Evolutionary conservation across 306 rosid species (phyloP).

Genomic region (Castanea crenata): DNA sequence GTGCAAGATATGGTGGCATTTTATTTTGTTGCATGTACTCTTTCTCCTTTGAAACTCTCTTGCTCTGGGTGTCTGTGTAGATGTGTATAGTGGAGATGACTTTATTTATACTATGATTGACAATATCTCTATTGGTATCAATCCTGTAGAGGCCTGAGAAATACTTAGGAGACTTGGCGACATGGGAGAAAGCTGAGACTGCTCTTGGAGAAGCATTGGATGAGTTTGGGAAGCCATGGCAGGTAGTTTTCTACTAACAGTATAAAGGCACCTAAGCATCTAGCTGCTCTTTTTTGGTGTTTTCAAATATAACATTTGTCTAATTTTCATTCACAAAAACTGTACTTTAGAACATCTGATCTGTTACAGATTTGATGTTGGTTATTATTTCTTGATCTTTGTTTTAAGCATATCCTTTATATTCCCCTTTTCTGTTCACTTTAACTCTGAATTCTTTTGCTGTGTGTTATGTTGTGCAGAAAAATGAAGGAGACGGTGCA

Average conservation of each 20-base stretch:
- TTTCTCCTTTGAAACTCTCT: background rate
- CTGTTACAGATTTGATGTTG: background rate
- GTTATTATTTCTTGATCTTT: background rate
- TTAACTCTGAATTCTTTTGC: slow-evolving; percentile 20
- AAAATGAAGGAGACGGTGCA: slow-evolving; percentile 93
- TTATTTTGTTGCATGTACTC: background rate
- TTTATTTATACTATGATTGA: background rate
- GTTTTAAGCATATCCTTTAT: slow-evolving; percentile 7
- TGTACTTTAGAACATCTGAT: background rate
- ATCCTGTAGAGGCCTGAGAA: slow-evolving; percentile 79
- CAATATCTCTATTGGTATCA: background rate
- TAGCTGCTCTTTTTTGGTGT: background rate
- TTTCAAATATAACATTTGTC: background rate
- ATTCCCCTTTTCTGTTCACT: slow-evolving; percentile 9
- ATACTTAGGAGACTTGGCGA: slow-evolving; percentile 63
- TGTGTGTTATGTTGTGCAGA: slow-evolving; percentile 42
- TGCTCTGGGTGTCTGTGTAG: background rate
- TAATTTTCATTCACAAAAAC: background rate
- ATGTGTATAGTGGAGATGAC: background rate
- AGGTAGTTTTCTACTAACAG: slow-evolving; percentile 44
- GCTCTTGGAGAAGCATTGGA: slow-evolving; percentile 80
- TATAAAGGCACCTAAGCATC: background rate
- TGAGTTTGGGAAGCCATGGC: slow-evolving; percentile 89
- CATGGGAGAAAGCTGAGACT: slow-evolving; percentile 94
- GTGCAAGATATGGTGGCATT: background rate